Evolutionary conservation across 495 filamentous ascomycete genomes (phyloP).

Genomic region (Trichoderma erinaceum): DNA sequence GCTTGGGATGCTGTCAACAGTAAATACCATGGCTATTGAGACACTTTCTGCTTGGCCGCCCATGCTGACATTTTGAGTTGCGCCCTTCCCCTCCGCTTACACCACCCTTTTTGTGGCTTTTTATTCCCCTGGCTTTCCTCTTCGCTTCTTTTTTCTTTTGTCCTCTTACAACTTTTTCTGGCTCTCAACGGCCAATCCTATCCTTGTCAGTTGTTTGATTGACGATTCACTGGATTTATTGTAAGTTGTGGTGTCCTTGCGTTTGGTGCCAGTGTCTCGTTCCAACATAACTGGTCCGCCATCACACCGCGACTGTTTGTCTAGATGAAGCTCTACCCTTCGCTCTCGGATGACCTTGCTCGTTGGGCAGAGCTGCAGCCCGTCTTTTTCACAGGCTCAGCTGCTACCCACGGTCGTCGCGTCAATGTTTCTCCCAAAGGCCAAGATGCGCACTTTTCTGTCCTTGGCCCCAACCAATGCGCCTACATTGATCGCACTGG

Average conservation of each 20-base stretch:
- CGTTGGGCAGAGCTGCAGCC: slow-evolving; percentile 48
- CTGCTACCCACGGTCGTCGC: slow-evolving; percentile 45
- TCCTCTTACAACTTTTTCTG: neutral
- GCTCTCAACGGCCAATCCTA: too few species aligned
- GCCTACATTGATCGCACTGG: slow-evolving; percentile 37
- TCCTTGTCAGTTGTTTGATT: neutral
- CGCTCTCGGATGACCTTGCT: slow-evolving; percentile 40
- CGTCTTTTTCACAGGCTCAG: slow-evolving; percentile 52
- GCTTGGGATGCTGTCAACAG: slow-evolving; percentile 2
- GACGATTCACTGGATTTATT: neutral
- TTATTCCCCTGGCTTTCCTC: too few species aligned
- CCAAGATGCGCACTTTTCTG: slow-evolving; percentile 41
- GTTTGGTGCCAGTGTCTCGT: too few species aligned
- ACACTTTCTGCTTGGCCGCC: neutral
- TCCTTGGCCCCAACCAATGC: slow-evolving; percentile 24
- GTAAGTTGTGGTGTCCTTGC: neutral
- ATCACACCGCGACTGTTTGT: neutral
- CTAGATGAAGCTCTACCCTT: slow-evolving; percentile 23
- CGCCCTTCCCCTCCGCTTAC: neutral
- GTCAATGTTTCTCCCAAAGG: slow-evolving; percentile 56
- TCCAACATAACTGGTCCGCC: neutral
- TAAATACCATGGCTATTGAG: neutral
- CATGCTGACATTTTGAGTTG: neutral
- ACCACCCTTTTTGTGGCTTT: too few species aligned
- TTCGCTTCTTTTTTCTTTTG: too few species aligned